Percentiles rank a stretch among this genome's conserved stretches.
phyloP scores from a whole-genome alignment of 441 rosid genomes.

The Corymbia calophylla region DNA sequence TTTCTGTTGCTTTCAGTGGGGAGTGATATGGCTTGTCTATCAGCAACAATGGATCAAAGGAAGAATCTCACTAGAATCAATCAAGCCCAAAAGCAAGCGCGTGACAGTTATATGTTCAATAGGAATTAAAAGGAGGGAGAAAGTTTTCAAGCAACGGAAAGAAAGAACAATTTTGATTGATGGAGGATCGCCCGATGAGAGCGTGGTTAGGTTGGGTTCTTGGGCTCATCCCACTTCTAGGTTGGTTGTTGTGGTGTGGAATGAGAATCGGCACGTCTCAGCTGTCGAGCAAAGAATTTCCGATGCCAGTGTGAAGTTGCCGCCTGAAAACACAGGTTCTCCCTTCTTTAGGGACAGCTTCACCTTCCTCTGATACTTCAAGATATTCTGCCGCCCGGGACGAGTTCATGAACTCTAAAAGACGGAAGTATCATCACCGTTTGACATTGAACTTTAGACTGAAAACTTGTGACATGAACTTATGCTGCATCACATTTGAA shows the following conservation, averaged over 20 bases:
- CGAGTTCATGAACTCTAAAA: constrained; percentile 26
- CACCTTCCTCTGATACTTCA: constrained; percentile 33
- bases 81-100: not conserved
- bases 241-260: constrained; percentile 33
- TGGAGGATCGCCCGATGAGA: not conserved
- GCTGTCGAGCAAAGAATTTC: constrained; percentile 3
- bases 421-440: constrained; percentile 14
- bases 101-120: not conserved
- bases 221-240: constrained; percentile 16
- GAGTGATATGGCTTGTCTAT: not conserved
- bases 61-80: not conserved
- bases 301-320: constrained; percentile 10
- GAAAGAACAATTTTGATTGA: not conserved
- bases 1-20: not conserved
- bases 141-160: not conserved
- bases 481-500: not conserved
- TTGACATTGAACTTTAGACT: not conserved
- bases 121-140: not conserved
- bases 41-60: not conserved
- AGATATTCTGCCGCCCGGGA: constrained; percentile 19
- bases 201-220: not conserved
- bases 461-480: not conserved
- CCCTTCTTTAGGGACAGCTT: constrained; percentile 28
- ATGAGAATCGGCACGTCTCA: constrained; percentile 22
- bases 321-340: constrained; percentile 26